These are phyloP conservation scores for Cryomyces antarcticus DNA, from an alignment of 495 filamentous ascomycete genomes.

Conservation along the genomic window DNA sequence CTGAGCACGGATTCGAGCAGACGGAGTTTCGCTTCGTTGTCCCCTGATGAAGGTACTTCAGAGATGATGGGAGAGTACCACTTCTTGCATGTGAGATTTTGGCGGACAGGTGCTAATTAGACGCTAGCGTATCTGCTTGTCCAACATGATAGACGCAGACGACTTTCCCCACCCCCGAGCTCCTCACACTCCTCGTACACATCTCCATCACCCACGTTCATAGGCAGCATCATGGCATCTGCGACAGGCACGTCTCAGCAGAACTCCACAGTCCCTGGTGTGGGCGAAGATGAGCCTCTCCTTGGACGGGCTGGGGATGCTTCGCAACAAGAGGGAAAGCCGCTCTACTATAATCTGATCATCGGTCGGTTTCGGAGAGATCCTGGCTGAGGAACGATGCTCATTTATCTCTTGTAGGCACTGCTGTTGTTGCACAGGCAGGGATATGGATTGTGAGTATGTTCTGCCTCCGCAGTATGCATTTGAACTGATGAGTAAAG, in stretches of 20 bases:
- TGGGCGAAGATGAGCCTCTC: conserved; percentile 52
- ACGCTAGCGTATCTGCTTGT: no score
- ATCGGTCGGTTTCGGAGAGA: conserved; percentile 35
- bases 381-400: background rate
- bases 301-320: conserved; percentile 56
- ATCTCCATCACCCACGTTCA: no score
- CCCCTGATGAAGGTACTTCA: no score
- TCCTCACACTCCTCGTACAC: no score
- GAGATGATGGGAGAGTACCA: no score
- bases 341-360: conserved; percentile 50
- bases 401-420: conserved; percentile 27
- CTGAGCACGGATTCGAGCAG: no score
- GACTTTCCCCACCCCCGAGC: no score
- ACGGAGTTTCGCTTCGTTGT: no score
- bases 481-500: conserved; percentile 23
- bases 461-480: background rate
- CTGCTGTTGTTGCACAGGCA: conserved; percentile 44
- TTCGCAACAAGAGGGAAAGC: conserved; percentile 38
- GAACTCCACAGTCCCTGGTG: conserved; percentile 13
- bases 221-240: conserved; percentile 7
- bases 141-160: no score
- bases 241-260: conserved; percentile 4
- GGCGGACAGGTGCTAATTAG: no score
- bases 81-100: no score
- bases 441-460: conserved; percentile 41